These are phyloP conservation scores for Blepharisma stoltei DNA, from an alignment of 73 alveolate species.

Conservation along the genomic window DNA sequence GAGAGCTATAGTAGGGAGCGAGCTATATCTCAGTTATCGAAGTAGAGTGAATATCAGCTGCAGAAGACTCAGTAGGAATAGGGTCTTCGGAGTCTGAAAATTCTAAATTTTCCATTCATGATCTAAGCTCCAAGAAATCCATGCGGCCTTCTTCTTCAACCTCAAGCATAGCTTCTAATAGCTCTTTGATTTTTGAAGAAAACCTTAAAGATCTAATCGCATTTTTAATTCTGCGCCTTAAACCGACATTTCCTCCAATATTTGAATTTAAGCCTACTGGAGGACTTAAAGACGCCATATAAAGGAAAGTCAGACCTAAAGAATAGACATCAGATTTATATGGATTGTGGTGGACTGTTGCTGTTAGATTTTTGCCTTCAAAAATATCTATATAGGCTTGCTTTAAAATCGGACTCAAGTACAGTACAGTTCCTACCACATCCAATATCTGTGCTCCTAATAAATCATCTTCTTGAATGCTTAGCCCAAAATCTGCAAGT, in stretches of 20 bases:
- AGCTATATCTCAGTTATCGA: too few species aligned
- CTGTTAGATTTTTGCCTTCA: not conserved
- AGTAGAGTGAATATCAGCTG: too few species aligned
- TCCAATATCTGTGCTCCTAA: not conserved
- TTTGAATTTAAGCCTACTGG: constrained; percentile 3
- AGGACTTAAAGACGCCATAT: constrained; percentile 15
- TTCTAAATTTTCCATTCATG: not conserved
- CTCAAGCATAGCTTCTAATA: not conserved
- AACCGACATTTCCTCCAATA: constrained; percentile 4
- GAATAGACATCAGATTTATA: constrained; percentile 27
- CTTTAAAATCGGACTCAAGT: not conserved
- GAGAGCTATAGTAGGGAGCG: too few species aligned
- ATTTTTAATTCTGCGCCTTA: not conserved
- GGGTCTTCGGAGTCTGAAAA: not conserved
- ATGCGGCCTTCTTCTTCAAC: constrained; percentile 18
- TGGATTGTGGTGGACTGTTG: not conserved
- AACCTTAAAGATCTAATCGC: not conserved
- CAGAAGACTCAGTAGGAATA: not conserved
- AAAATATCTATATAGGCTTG: constrained; percentile 3
- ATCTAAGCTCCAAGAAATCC: not conserved
- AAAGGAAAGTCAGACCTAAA: constrained; percentile 14
- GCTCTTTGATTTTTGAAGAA: not conserved
- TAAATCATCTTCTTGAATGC: constrained; percentile 18
- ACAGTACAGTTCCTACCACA: constrained; percentile 18
- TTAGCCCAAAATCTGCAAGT: constrained; percentile 23